Conservation (phyloP, 139 green algal genomes). For the Mychonastes homosphaera region DNA sequence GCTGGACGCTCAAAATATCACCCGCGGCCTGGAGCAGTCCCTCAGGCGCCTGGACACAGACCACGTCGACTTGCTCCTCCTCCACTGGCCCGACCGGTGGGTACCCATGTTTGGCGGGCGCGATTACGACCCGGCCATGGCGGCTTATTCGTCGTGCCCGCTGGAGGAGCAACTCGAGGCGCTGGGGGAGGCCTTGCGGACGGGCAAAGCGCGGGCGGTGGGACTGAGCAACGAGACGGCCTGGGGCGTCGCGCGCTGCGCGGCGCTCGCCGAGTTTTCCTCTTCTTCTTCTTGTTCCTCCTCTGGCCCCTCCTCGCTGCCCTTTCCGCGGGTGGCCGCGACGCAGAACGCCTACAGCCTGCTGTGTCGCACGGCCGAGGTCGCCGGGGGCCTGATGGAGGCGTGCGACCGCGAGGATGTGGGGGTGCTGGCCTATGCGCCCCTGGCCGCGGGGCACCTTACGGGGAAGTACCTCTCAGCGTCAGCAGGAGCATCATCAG, state of each 20-base stretch:
- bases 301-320: background rate
- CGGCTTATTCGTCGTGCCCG: background rate
- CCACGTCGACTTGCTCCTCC: conserved; percentile 83
- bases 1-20: conserved; percentile 55
- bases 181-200: conserved; percentile 32
- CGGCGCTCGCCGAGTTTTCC: conserved; percentile 2
- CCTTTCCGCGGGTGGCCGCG: too few relatives aligned
- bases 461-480: conserved; percentile 30
- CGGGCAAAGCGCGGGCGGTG: conserved; percentile 53
- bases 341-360: conserved; percentile 54
- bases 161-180: conserved; percentile 75
- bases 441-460: conserved; percentile 82
- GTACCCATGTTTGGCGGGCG: conserved; percentile 91
- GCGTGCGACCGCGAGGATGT: conserved; percentile 60
- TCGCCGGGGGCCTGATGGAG: conserved; percentile 46
- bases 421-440: conserved; percentile 72
- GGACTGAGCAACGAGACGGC: conserved; percentile 87
- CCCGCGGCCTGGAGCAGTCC: conserved; percentile 54
- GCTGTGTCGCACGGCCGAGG: conserved; percentile 70
- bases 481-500: background rate
- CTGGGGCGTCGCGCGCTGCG: conserved; percentile 53
- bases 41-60: conserved; percentile 66
- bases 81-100: conserved; percentile 87
- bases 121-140: conserved; percentile 51
- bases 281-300: background rate